A percentile compares a stretch with the other conserved stretches of the same genome.
phyloP scores from a whole-genome alignment of 78 protist species.

The Dictyostelium brefeldianum region DNA sequence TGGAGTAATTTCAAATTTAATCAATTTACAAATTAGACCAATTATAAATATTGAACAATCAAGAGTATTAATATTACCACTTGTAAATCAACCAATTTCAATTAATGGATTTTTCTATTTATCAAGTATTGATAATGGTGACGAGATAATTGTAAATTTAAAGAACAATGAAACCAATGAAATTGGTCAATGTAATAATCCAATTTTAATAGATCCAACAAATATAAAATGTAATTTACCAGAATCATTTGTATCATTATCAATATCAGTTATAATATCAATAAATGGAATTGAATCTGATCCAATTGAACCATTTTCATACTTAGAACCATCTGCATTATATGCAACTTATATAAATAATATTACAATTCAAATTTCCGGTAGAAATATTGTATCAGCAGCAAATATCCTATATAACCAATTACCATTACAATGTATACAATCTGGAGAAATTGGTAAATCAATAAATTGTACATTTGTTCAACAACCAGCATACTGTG shows the following conservation, averaged over 20 bases:
- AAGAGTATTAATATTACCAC: not conserved
- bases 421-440: not conserved
- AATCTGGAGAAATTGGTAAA: too few species aligned
- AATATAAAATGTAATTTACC: not conserved
- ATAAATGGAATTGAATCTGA: not conserved
- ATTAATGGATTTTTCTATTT: not conserved
- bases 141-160: not conserved
- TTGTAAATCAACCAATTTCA: not conserved
- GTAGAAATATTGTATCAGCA: not conserved
- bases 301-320: not conserved
- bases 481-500: not conserved
- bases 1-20: not conserved
- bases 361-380: not conserved
- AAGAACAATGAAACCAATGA: too few species aligned
- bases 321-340: not conserved
- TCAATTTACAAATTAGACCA: not conserved
- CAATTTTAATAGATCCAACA: not conserved
- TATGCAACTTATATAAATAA: not conserved
- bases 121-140: not conserved
- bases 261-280: not conserved
- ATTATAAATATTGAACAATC: not conserved
- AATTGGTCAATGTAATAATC: not conserved
- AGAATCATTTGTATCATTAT: not conserved
- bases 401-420: not conserved
- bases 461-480: not conserved